Conservation (phyloP, 768 basidiomycete genomes). For the Filobasidium floriforme region DNA sequence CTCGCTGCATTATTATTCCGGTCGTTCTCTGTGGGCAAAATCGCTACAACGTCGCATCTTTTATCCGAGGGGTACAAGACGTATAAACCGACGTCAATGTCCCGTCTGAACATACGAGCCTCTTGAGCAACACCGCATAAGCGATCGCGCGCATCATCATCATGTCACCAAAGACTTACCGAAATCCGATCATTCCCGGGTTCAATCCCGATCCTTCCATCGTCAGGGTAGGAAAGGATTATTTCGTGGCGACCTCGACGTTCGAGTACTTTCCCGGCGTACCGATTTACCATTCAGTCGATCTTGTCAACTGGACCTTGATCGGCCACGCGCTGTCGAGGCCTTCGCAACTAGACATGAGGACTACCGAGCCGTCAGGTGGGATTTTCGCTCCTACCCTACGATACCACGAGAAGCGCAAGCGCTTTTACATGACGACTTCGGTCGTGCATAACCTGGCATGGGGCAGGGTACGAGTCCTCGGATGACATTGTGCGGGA, state of each 20-base stretch:
- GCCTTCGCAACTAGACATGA: conserved; percentile 19
- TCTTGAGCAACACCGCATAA: too few relatives aligned
- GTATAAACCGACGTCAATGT: too few relatives aligned
- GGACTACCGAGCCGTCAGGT: conserved; percentile 21
- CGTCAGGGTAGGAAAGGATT: conserved; percentile 23
- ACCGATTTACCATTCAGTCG: conserved; percentile 31
- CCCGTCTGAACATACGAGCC: too few relatives aligned
- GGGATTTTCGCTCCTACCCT: conserved; percentile 32
- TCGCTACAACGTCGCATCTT: too few relatives aligned
- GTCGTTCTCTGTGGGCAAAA: too few relatives aligned
- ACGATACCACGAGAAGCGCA: conserved; percentile 24
- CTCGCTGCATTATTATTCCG: too few relatives aligned
- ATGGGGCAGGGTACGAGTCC: background rate
- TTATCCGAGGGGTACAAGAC: too few relatives aligned
- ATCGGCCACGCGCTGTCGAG: conserved; percentile 23
- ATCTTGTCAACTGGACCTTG: conserved; percentile 32
- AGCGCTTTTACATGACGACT: conserved; percentile 23
- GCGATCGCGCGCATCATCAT: too few relatives aligned
- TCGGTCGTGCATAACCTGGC: background rate
- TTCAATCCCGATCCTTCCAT: conserved; percentile 39
- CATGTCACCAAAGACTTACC: background rate
- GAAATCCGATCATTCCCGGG: conserved; percentile 34
- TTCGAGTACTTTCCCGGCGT: conserved; percentile 37
- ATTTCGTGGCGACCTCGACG: conserved; percentile 32
- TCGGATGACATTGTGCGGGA: background rate